Conservation (phyloP, 768 basidiomycete species). For the Pleurotus pulmonarius region DNA sequence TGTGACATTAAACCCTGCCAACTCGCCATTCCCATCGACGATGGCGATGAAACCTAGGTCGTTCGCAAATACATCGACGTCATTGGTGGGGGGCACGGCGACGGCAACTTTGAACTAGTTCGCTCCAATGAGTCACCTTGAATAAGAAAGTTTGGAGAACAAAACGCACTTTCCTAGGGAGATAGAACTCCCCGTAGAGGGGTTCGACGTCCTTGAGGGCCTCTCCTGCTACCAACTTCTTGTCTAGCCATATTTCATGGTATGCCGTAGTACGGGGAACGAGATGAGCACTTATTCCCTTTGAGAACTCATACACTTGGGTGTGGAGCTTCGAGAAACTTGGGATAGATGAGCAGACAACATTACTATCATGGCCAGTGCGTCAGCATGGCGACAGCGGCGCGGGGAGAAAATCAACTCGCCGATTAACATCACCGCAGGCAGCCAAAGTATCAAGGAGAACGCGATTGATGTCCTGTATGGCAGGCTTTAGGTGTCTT, state of each 20-base stretch:
- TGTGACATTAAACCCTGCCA: slow-evolving; percentile 91
- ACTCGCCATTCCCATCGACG: slow-evolving; percentile 65
- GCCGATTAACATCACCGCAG: slow-evolving; percentile 97
- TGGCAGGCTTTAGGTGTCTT: slow-evolving; percentile 90
- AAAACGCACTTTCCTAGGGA: slow-evolving; percentile 82
- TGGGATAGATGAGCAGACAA: slow-evolving; percentile 89
- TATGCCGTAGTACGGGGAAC: slow-evolving; percentile 91
- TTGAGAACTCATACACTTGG: slow-evolving; percentile 82
- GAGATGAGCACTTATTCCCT: slow-evolving; percentile 78
- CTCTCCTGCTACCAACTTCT: slow-evolving; percentile 92
- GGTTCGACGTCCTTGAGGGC: slow-evolving; percentile 95
- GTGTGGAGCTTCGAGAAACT: slow-evolving; percentile 82
- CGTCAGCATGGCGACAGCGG: background rate
- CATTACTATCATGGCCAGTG: slow-evolving; percentile 55
- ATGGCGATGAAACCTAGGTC: slow-evolving; percentile 98
- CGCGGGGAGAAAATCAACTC: slow-evolving; percentile 13
- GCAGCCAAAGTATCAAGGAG: slow-evolving; percentile 95
- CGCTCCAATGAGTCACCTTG: slow-evolving; percentile 3
- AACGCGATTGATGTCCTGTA: slow-evolving; percentile 91
- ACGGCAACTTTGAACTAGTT: slow-evolving; percentile 93
- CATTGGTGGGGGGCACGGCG: slow-evolving; percentile 94
- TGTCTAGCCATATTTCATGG: slow-evolving; percentile 99
- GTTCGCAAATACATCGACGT: slow-evolving; percentile 93
- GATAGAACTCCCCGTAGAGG: slow-evolving; percentile 95
- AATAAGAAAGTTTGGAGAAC: background rate